Evolutionary conservation across 202 grass and related monocot genomes (phyloP).

Genomic region (Sporobolus alterniflorus): DNA sequence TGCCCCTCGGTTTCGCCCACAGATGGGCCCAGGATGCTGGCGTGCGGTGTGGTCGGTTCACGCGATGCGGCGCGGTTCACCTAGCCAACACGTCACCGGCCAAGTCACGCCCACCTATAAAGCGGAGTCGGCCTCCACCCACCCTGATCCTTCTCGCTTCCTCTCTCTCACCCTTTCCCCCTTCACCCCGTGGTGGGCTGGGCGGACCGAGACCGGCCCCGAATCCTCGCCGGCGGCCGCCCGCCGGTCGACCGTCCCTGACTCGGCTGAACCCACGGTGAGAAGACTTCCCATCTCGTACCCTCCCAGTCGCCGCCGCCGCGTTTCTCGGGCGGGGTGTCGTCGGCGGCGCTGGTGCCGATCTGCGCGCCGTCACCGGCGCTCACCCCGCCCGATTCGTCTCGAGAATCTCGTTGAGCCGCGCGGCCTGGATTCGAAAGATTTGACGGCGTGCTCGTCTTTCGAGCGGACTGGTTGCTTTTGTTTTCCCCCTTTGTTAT

Average conservation of each 20-base stretch:
- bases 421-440: background rate
- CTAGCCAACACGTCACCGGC: conserved; percentile 53
- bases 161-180: background rate
- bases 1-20: background rate
- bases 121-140: background rate
- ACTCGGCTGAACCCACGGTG: conserved; percentile 27
- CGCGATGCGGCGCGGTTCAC: background rate
- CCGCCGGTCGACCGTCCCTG: background rate
- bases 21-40: background rate
- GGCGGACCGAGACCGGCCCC: conserved; percentile 18
- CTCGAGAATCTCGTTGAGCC: background rate
- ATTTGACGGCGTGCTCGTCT: background rate
- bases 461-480: conserved; percentile 4
- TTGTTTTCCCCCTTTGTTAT: too few species aligned
- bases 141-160: conserved; percentile 23
- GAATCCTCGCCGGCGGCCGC: conserved; percentile 33
- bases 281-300: background rate
- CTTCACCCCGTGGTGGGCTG: background rate
- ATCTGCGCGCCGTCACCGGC: conserved; percentile 27
- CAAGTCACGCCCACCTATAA: conserved; percentile 55
- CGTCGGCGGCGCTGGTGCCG: conserved; percentile 9
- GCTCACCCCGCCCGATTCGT: conserved; percentile 44
- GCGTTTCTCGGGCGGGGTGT: background rate
- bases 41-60: conserved; percentile 29
- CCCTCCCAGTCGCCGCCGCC: background rate